phyloP scores from a whole-genome alignment of 2,329 filamentous ascomycete genomes.

The Phaeosphaeria sp. region DNA sequence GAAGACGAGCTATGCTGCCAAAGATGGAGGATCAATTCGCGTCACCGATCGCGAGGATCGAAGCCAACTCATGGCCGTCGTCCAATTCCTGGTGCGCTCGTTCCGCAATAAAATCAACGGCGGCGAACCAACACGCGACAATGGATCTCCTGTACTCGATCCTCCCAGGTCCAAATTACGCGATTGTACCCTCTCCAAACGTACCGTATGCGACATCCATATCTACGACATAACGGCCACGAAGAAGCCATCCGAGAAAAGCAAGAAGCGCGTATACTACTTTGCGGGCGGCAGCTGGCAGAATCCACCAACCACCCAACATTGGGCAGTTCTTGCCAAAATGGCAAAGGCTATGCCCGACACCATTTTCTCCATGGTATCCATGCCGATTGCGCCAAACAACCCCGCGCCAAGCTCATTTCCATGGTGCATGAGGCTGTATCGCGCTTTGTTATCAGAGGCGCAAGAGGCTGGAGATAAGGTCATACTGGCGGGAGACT shows the following conservation, averaged over 20 bases:
- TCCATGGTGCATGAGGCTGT: conserved; percentile 56
- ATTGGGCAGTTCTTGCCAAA: conserved; percentile 60
- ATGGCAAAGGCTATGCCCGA: conserved; percentile 52
- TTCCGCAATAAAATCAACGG: conserved; percentile 46
- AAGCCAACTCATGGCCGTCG: conserved; percentile 46
- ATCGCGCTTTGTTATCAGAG: conserved; percentile 50
- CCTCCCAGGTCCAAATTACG: conserved; percentile 42
- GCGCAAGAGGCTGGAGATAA: conserved; percentile 49
- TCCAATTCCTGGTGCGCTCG: conserved; percentile 48
- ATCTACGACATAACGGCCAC: conserved; percentile 53
- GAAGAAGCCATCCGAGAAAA: conserved; percentile 4
- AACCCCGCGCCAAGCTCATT: conserved; percentile 58
- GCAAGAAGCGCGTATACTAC: conserved; percentile 56
- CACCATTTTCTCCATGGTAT: conserved; percentile 56
- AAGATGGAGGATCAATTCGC: conserved; percentile 30
- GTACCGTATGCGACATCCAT: conserved; percentile 51
- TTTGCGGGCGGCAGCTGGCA: conserved; percentile 65
- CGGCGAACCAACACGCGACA: conserved; percentile 38
- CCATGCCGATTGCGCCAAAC: conserved; percentile 61
- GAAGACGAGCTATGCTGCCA: conserved; percentile 4
- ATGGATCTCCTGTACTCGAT: conserved; percentile 50
- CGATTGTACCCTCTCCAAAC: conserved; percentile 48
- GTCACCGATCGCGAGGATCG: conserved; percentile 49
- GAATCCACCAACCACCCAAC: conserved; percentile 56
- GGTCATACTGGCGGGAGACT: conserved; percentile 62